Conservation (phyloP, 345 rosid genomes). For the Streptanthus diversifolius region DNA sequence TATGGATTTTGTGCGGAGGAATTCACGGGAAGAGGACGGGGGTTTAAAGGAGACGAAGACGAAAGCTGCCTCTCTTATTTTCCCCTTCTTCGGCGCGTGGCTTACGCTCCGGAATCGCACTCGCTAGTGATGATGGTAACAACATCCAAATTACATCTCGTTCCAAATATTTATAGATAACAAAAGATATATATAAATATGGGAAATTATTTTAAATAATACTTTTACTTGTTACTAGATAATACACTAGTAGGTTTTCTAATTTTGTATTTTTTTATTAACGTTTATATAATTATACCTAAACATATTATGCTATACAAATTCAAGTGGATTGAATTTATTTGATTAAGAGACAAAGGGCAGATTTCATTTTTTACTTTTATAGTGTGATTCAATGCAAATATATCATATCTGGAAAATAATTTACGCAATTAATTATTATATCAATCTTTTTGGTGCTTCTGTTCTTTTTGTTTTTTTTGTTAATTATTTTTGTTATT, state of each 20-base stretch:
- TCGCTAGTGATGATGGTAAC: not conserved
- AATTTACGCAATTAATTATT: not conserved
- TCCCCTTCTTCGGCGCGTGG: constrained; percentile 35
- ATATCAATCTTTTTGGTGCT: not conserved
- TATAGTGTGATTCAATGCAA: not conserved
- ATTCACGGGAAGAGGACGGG: constrained; percentile 29
- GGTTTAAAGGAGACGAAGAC: constrained; percentile 6
- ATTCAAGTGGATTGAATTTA: not conserved
- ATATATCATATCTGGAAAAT: not conserved
- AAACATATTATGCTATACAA: not conserved
- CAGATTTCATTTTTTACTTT: not conserved
- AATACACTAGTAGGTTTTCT: not conserved
- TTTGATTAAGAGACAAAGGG: not conserved
- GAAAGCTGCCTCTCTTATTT: not conserved
- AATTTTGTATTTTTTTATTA: not conserved
- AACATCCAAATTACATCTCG: not conserved
- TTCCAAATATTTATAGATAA: not conserved
- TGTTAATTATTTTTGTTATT: not conserved
- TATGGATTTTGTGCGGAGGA: constrained; percentile 11
- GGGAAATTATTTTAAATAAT: not conserved
- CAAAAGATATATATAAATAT: not conserved
- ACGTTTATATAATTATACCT: not conserved
- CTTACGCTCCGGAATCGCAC: constrained; percentile 9
- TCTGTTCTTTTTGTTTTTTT: not conserved
- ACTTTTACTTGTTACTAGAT: not conserved